These are phyloP conservation scores for Claviceps sp. DNA, from an alignment of 2,329 filamentous ascomycete genomes.

Conservation along the genomic window DNA sequence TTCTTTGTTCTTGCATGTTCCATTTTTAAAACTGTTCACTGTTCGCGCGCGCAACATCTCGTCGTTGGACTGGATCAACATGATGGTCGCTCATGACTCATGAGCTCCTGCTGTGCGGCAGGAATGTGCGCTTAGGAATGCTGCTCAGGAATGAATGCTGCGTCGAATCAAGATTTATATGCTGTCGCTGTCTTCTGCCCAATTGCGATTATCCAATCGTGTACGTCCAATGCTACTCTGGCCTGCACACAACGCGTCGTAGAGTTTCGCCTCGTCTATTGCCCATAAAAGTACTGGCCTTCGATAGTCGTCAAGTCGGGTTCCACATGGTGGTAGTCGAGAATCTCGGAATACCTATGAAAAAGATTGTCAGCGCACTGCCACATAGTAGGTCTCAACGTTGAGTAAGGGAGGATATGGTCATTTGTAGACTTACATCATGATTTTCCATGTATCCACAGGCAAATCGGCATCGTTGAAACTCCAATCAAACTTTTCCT, in stretches of 20 bases:
- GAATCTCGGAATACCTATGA: conserved; percentile 95
- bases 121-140: not conserved
- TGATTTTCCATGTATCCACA: conserved; percentile 99
- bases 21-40: too few relatives aligned
- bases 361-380: not conserved
- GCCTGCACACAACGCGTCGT: not conserved
- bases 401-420: not conserved
- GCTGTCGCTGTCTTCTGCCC: conserved; percentile 3
- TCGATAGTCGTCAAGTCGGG: conserved; percentile 27
- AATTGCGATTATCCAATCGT: conserved; percentile 4
- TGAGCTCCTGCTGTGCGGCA: not conserved
- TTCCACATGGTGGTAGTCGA: conserved; percentile 95
- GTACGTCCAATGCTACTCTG: conserved; percentile 1
- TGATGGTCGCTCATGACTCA: not conserved
- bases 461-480: conserved; percentile 97
- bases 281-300: conserved; percentile 22
- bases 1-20: too few relatives aligned
- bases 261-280: conserved; percentile 14
- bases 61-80: conserved; percentile 10
- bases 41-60: too few relatives aligned
- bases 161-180: conserved; percentile 1
- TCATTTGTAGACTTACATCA: conserved; percentile 59
- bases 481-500: conserved; percentile 99
- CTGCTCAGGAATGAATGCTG: too few relatives aligned
- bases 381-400: not conserved